These are phyloP conservation scores for Exobasidium cylindrosporum DNA, from an alignment of 1,284 basidiomycete genomes.

Conservation along the genomic window DNA sequence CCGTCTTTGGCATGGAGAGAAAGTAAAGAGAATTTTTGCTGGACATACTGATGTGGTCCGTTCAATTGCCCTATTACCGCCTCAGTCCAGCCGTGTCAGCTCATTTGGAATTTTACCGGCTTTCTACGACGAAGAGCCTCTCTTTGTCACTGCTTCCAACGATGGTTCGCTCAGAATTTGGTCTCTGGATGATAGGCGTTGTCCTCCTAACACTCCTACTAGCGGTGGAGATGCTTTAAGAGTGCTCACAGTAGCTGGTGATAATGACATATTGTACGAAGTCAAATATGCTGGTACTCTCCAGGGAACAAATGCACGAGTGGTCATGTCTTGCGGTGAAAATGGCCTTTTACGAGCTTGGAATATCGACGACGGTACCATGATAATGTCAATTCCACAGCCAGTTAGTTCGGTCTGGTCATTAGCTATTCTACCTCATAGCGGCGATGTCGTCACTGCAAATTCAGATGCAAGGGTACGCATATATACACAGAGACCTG, in stretches of 20 bases:
- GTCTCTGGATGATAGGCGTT: background rate
- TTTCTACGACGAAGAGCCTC: background rate
- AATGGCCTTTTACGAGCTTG: constrained; percentile 29
- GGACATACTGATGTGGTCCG: constrained; percentile 39
- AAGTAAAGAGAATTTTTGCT: constrained; percentile 24
- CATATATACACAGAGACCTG: constrained; percentile 22
- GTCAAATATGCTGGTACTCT: too few species aligned
- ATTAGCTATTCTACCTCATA: constrained; percentile 22
- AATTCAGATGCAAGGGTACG: constrained; percentile 30
- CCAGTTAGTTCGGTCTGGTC: constrained; percentile 32
- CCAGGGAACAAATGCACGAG: too few species aligned
- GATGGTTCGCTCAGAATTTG: constrained; percentile 3
- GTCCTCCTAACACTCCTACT: too few species aligned
- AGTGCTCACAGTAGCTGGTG: too few species aligned
- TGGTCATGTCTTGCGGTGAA: constrained; percentile 25
- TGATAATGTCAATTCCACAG: constrained; percentile 20
- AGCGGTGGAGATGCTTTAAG: too few species aligned
- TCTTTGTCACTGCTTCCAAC: constrained; percentile 7
- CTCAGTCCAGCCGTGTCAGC: background rate
- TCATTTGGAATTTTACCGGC: background rate
- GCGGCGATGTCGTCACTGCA: constrained; percentile 29
- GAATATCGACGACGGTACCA: constrained; percentile 16
- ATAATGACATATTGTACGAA: too few species aligned
- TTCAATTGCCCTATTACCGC: constrained; percentile 19
- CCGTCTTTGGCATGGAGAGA: constrained; percentile 31